phyloP scores from a whole-genome alignment of 192 early-diverging fungal genomes.

The Coemansia sp. region DNA sequence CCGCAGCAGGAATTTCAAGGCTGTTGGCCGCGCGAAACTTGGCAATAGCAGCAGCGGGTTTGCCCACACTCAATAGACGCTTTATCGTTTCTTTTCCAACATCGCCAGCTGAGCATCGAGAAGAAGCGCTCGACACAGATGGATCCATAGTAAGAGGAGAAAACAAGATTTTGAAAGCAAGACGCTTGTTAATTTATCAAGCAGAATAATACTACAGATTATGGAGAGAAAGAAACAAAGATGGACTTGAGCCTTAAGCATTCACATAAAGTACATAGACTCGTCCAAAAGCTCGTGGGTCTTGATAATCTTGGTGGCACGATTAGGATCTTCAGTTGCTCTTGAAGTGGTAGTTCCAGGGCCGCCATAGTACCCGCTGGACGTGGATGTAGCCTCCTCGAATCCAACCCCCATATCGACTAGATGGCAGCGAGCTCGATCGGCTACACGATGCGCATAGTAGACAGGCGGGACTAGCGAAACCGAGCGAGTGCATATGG shows the following conservation, averaged over 20 bases:
- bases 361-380: constrained; percentile 34
- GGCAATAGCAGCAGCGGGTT: constrained; percentile 26
- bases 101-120: constrained; percentile 14
- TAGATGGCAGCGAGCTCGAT: constrained; percentile 79
- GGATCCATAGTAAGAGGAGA: too few species aligned
- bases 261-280: constrained; percentile 38
- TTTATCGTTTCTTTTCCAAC: constrained; percentile 36
- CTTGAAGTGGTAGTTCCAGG: constrained; percentile 12
- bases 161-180: too few species aligned
- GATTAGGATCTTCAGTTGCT: constrained; percentile 6
- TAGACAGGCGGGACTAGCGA: constrained; percentile 87
- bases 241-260: not conserved
- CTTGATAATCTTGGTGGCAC: constrained; percentile 23
- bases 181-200: too few species aligned
- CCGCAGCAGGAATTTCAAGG: constrained; percentile 35
- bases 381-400: constrained; percentile 35
- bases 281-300: constrained; percentile 14
- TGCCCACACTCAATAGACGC: constrained; percentile 38
- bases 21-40: constrained; percentile 25
- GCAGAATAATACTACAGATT: too few species aligned
- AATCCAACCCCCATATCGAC: constrained; percentile 39
- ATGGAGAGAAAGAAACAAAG: not conserved
- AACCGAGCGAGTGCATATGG: constrained; percentile 82
- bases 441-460: constrained; percentile 89
- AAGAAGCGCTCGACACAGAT: too few species aligned